Evolutionary conservation across 179 eudicot species (phyloP).

Genomic region (Silene noctiflora): DNA sequence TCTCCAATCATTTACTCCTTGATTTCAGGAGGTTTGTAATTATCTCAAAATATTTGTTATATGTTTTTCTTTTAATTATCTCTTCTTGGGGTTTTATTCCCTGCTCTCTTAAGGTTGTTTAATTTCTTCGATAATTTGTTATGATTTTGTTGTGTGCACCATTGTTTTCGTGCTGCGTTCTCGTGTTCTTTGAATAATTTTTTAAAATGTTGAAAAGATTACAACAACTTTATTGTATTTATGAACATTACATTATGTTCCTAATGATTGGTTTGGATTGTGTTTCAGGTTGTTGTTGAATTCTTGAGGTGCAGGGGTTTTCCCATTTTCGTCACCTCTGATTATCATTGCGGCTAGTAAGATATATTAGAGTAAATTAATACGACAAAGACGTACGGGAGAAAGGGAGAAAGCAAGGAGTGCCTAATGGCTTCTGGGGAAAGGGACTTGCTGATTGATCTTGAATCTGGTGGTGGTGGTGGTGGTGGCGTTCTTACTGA

Average conservation of each 20-base stretch:
- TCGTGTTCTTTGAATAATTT: too few relatives aligned
- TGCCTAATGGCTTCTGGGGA: slow-evolving; percentile 30
- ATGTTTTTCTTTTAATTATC: neutral
- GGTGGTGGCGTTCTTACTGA: neutral
- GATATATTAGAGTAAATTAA: slow-evolving; percentile 7
- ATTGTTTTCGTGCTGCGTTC: too few relatives aligned
- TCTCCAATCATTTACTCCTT: slow-evolving; percentile 32
- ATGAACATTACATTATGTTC: neutral
- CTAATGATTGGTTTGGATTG: slow-evolving; percentile 12
- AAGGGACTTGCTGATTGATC: slow-evolving; percentile 30
- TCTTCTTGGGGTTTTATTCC: slow-evolving; percentile 28
- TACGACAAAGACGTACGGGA: slow-evolving; percentile 17
- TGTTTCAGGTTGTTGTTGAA: slow-evolving; percentile 20
- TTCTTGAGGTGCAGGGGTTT: slow-evolving; percentile 31
- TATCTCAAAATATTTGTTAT: slow-evolving; percentile 3
- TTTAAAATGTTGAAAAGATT: slow-evolving; percentile 12
- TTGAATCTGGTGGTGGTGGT: slow-evolving; percentile 33
- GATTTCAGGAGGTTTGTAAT: slow-evolving; percentile 5
- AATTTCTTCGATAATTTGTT: neutral
- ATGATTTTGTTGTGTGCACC: neutral
- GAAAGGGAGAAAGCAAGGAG: neutral
- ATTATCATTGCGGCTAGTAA: too few relatives aligned
- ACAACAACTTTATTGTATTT: neutral
- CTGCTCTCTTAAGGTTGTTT: slow-evolving; percentile 30
- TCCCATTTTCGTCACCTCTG: neutral